Percentiles rank a stretch among this genome's conserved stretches.
Conservation (phyloP, 164 flowering plant species). For the Nymphaea colorata region DNA sequence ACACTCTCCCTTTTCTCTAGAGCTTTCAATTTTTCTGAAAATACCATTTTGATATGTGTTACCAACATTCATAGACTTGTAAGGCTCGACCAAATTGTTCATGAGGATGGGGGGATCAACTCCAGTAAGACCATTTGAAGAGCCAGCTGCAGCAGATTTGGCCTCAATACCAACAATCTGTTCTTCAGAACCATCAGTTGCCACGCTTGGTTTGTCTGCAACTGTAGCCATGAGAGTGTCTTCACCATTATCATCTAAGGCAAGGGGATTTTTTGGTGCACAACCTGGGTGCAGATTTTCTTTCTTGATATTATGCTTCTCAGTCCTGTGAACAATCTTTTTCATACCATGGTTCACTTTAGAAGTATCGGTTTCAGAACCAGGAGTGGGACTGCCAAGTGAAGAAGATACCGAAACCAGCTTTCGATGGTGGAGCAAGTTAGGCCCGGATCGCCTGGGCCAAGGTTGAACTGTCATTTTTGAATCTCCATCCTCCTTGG, state of each 20-base stretch:
- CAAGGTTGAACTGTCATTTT: no score
- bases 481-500: no score
- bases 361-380: slow-evolving; percentile 18
- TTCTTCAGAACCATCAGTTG: slow-evolving; percentile 6
- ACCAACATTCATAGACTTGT: no score
- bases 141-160: slow-evolving; percentile 18
- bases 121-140: slow-evolving; percentile 14
- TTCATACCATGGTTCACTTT: slow-evolving; percentile 15
- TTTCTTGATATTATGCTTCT: slow-evolving; percentile 39
- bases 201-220: slow-evolving; percentile 13
- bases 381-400: slow-evolving; percentile 5
- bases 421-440: neutral
- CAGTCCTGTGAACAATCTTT: slow-evolving; percentile 31
- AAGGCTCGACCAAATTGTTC: no score
- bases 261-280: slow-evolving; percentile 13
- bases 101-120: neutral
- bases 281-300: slow-evolving; percentile 20
- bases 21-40: slow-evolving; percentile 27
- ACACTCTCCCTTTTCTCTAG: slow-evolving; percentile 52
- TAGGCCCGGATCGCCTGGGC: no score
- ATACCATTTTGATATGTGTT: slow-evolving; percentile 1
- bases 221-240: slow-evolving; percentile 9
- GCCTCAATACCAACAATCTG: slow-evolving; percentile 16
- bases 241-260: slow-evolving; percentile 3
- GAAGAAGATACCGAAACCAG: slow-evolving; percentile 14